Evolutionary conservation across 2,329 filamentous ascomycete species (phyloP).

Genomic region (Davidsoniella australis): DNA sequence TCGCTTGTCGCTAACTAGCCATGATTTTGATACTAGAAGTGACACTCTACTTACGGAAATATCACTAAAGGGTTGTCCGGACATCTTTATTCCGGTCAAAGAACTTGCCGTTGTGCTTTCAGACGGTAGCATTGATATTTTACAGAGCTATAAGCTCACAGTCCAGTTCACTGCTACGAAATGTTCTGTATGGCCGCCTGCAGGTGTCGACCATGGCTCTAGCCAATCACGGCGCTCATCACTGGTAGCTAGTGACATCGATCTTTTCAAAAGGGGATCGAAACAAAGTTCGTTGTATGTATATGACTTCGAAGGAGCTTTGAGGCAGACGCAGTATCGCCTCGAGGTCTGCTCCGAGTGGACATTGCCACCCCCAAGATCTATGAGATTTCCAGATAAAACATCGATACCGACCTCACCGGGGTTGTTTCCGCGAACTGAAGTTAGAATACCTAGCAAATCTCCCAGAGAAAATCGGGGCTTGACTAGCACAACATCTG

Average conservation of each 20-base stretch:
- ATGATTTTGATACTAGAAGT: no score
- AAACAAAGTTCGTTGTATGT: constrained; percentile 3
- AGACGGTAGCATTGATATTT: constrained; percentile 29
- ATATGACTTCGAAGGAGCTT: constrained; percentile 6
- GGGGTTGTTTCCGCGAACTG: no score
- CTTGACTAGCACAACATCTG: no score
- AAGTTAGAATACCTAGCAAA: no score
- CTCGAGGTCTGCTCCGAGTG: constrained; percentile 4
- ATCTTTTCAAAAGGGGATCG: constrained; percentile 9
- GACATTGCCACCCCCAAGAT: not conserved
- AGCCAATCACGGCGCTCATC: constrained; percentile 3
- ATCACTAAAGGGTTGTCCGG: not conserved
- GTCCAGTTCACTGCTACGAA: constrained; percentile 36
- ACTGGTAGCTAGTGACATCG: constrained; percentile 8
- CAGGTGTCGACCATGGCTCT: constrained; percentile 17
- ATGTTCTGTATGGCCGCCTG: constrained; percentile 34
- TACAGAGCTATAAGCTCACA: constrained; percentile 31
- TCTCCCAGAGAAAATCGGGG: no score
- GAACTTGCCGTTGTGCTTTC: constrained; percentile 34
- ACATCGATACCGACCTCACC: not conserved
- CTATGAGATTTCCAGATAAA: not conserved
- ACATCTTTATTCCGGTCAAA: constrained; percentile 33
- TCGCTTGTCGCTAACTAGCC: no score
- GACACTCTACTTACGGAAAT: no score
- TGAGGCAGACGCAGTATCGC: constrained; percentile 1